These are phyloP conservation scores for Leptographium lundbergii DNA, from an alignment of 2,329 filamentous ascomycete genomes.

Conservation along the genomic window DNA sequence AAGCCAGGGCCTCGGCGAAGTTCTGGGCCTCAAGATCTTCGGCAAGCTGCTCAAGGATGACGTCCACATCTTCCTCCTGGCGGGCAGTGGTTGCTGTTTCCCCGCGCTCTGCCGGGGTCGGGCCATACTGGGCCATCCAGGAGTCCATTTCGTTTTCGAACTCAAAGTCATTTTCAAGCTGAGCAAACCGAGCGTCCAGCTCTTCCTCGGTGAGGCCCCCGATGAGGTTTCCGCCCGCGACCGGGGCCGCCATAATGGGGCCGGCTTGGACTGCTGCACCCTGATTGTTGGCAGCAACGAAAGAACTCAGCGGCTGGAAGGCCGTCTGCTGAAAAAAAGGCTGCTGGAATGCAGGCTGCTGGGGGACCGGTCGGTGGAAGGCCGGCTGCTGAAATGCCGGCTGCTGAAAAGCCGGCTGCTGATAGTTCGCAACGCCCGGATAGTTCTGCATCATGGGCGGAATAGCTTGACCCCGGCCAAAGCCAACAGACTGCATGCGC, in stretches of 20 bases:
- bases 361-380: too few relatives aligned
- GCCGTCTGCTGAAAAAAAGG: neutral
- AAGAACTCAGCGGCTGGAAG: neutral
- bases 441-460: neutral
- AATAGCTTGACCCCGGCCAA: neutral
- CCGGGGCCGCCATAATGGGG: neutral
- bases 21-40: slow-evolving; percentile 8
- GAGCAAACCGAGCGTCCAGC: slow-evolving; percentile 12
- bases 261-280: neutral
- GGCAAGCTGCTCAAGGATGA: slow-evolving; percentile 14
- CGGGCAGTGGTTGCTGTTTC: slow-evolving; percentile 1
- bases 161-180: slow-evolving; percentile 9
- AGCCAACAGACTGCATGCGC: neutral
- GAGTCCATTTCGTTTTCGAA: slow-evolving; percentile 16
- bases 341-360: neutral
- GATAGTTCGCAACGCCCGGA: neutral
- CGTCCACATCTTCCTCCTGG: slow-evolving; percentile 12
- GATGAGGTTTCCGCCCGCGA: neutral
- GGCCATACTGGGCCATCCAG: slow-evolving; percentile 21
- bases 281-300: neutral
- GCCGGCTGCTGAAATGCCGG: neutral
- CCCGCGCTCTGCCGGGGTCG: slow-evolving; percentile 8
- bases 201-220: slow-evolving; percentile 8
- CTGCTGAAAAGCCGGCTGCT: neutral
- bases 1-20: neutral